Base-by-base conservation (phyloP, 257 asterid genomes). In the Solanum pennellii region DNA sequence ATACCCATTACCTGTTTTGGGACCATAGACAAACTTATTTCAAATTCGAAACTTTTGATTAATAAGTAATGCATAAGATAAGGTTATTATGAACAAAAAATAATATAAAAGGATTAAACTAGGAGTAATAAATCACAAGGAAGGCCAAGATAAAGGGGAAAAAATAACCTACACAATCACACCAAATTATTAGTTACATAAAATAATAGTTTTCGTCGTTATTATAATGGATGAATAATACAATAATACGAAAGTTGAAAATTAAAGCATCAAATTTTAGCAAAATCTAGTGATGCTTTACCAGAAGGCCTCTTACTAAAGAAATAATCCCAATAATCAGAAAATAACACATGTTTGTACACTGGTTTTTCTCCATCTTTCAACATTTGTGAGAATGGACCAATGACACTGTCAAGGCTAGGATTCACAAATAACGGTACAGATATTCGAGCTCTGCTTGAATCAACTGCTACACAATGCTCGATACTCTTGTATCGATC, bases 401-500 rank as follows among this genome's bases (percentile, higher is more conserved):
- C 92, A 82, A 93, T 75, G 13, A 89, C 84, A 6, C 91, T 87
- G 74, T 93, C 86, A 66, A 77, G 12, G 4, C 42, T 33, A 49
- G 95, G 93, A 42, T 88, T 92, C 59, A 73, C 89, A 86, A 91
- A 93, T 12, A 91, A 16, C 2, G 96, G 92, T 52, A 92, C 91
- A 0, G 93, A 93, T 9, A 92, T 91, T 89, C 93, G 86, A 45
- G 92, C 71, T 69, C 42, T 92, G 47, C 12, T 83, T 18, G 89
- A 76, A 39, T 75, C 89, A 4, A 91, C 88, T 1, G 80, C 37
- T 76, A 83, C 95, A 7, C 93, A 91, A 66, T 93, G 96, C 92
- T 92, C 94, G n/a, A 90, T 85, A 90, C 95, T 93, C 91, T 88
- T 93, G 59, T 93, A 93, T 14, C 86, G 88, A 45, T 88, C 92